These are phyloP conservation scores for Suhomyces bokatorum DNA, from an alignment of 1,139 yeast genomes.

Conservation along the genomic window DNA sequence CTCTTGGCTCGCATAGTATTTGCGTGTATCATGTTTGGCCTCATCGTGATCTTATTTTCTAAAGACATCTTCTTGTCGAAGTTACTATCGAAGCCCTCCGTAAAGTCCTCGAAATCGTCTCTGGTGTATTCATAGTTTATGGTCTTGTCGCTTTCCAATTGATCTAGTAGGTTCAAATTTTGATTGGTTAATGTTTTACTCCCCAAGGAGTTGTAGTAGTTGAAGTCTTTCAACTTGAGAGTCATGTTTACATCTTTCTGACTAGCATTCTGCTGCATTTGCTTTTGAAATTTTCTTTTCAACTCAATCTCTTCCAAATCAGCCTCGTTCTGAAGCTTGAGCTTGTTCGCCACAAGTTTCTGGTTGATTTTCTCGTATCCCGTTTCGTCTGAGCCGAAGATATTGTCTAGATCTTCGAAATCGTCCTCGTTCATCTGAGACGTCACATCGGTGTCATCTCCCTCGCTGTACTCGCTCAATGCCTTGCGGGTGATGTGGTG, in stretches of 20 bases:
- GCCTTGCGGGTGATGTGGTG: slow-evolving; percentile 19
- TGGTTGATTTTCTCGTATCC: slow-evolving; percentile 29
- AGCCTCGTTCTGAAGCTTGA: slow-evolving; percentile 34
- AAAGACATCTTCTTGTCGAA: slow-evolving; percentile 13
- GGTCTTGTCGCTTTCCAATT: slow-evolving; percentile 36
- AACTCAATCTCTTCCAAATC: slow-evolving; percentile 38
- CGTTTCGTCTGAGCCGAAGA: slow-evolving; percentile 41
- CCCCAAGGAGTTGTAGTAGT: slow-evolving; percentile 12
- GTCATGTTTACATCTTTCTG: slow-evolving; percentile 26
- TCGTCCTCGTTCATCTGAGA: slow-evolving; percentile 44
- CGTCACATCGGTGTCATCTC: slow-evolving; percentile 42
- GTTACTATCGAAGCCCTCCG: slow-evolving; percentile 33
- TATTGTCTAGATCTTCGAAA: slow-evolving; percentile 43
- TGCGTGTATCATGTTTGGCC: background rate
- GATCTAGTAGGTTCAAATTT: slow-evolving; percentile 26
- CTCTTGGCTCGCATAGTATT: slow-evolving; percentile 18
- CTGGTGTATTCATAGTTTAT: slow-evolving; percentile 39
- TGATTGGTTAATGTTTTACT: slow-evolving; percentile 16
- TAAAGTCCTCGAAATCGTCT: slow-evolving; percentile 44
- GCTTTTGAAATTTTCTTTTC: slow-evolving; percentile 19
- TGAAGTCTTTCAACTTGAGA: slow-evolving; percentile 33
- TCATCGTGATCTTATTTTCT: slow-evolving; percentile 5
- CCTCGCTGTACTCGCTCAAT: slow-evolving; percentile 41
- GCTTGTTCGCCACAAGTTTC: slow-evolving; percentile 24
- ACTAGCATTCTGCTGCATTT: slow-evolving; percentile 11